A percentile compares a stretch with the other conserved stretches of the same genome.
Conservation (phyloP, 768 basidiomycete species). For the Suillus ampliporus region DNA sequence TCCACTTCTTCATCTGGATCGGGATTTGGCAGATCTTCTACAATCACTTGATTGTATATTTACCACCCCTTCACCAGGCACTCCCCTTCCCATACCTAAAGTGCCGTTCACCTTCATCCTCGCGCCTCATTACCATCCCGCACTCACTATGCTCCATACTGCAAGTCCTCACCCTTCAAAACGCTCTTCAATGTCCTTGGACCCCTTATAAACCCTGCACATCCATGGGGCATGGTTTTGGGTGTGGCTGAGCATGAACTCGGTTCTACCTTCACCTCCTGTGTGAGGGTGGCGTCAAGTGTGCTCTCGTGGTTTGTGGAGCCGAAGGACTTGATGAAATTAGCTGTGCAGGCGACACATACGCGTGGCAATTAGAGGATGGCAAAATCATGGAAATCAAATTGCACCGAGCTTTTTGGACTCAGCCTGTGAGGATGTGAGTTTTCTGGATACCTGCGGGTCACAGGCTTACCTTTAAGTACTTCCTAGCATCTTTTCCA, state of each 20-base stretch:
- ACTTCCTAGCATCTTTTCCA: no score
- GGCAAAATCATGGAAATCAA: slow-evolving; percentile 66
- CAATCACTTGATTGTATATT: slow-evolving; percentile 84
- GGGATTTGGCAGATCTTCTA: slow-evolving; percentile 90
- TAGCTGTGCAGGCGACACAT: slow-evolving; percentile 89
- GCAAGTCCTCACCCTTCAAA: slow-evolving; percentile 88
- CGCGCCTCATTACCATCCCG: slow-evolving; percentile 92
- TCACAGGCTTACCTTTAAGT: no score
- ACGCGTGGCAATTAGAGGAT: slow-evolving; percentile 80
- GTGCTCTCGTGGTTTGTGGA: slow-evolving; percentile 93
- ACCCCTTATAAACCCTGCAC: slow-evolving; percentile 90
- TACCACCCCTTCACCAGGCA: slow-evolving; percentile 56
- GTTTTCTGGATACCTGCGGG: no score
- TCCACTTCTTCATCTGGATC: slow-evolving; percentile 95
- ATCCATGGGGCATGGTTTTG: slow-evolving; percentile 87
- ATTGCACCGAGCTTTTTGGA: slow-evolving; percentile 80
- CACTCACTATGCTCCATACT: slow-evolving; percentile 83
- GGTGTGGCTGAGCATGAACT: slow-evolving; percentile 87
- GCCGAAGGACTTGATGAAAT: slow-evolving; percentile 94
- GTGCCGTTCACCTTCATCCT: slow-evolving; percentile 92
- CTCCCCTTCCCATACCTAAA: slow-evolving; percentile 54
- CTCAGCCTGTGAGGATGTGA: no score
- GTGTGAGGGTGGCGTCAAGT: slow-evolving; percentile 73
- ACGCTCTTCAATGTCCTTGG: slow-evolving; percentile 97
- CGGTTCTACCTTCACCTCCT: slow-evolving; percentile 82